Conservation (phyloP, 2,329 filamentous ascomycete species). For the Calonectria pseudoreteaudii region DNA sequence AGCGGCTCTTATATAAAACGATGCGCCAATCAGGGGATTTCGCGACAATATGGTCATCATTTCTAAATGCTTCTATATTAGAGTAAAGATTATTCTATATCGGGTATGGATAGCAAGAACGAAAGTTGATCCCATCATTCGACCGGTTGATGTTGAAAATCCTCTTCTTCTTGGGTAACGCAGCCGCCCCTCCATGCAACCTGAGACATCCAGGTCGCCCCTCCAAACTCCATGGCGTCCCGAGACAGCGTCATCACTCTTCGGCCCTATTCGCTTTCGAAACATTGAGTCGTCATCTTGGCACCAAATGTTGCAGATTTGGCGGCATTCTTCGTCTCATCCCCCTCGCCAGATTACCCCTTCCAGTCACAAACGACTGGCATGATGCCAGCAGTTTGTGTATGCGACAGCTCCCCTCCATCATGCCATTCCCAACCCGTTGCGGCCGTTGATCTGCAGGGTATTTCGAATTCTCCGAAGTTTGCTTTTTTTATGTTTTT, state of each 20-base stretch:
- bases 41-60: neutral
- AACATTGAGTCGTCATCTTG: neutral
- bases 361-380: neutral
- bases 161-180: neutral
- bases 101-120: neutral
- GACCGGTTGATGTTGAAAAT: neutral
- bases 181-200: neutral
- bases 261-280: constrained; percentile 8
- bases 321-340: neutral
- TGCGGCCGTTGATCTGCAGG: neutral
- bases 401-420: neutral
- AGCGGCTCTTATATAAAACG: neutral
- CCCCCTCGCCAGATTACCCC: neutral
- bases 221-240: constrained; percentile 7
- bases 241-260: constrained; percentile 6
- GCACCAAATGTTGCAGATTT: neutral
- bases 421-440: neutral
- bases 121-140: neutral
- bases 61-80: neutral
- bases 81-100: neutral
- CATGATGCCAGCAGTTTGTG: neutral
- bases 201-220: neutral
- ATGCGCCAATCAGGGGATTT: neutral
- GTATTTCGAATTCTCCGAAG: neutral
- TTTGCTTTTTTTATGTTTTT: too few relatives aligned